Evolutionary conservation across 2,329 filamentous ascomycete genomes (phyloP), one percentile per base, ranked within the genome.

Genomic region (Scopulariopsis brevicaulis): DNA sequence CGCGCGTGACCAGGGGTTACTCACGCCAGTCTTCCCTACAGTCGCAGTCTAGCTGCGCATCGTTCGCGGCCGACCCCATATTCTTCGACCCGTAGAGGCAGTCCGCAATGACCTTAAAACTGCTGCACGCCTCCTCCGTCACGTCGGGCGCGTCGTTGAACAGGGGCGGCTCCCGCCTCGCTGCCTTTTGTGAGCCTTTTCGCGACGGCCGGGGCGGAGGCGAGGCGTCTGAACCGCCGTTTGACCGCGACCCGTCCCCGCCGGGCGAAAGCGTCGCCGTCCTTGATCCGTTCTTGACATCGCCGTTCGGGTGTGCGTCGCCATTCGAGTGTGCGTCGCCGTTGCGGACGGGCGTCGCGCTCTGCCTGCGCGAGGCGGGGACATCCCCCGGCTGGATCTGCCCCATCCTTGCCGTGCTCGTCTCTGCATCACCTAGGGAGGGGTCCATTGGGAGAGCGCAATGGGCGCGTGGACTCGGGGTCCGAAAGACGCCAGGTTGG

Each of bases 21-120:
- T 78, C 86, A 96, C 93, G 87, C 89, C 89, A 96, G 75, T 96
- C 90, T 73, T 96, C 90, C 64, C 82, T 79, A 73, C 94, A 99
- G 70, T 99, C 94, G 73, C 94, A 99, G 72, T 96, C 94, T 71
- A 97, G 79, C 28, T 32, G 28, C 60, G 89, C 77, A 72, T 87
- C 93, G 73, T 92, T 89, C 67, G 96, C 93, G 28, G 94, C 95
- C 63, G 87, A 87, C 56, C 94, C 94, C 74, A 97, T 85, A 64
- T 89, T 84, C 71, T 95, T 96, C 63, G 91, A 90, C 57, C 89
- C 90, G 72, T 99, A 99, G 37, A 89, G 86, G 71, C 93, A 97
- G 64, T 90, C 83, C 56, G 85, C 76, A 62, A 99, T 91, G 56
- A 93, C 77, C 63, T 90, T 83, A 65, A 99, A 99, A 15, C 83